phyloP scores from a whole-genome alignment of 306 rosid species.

The Hippophae rhamnoides region DNA sequence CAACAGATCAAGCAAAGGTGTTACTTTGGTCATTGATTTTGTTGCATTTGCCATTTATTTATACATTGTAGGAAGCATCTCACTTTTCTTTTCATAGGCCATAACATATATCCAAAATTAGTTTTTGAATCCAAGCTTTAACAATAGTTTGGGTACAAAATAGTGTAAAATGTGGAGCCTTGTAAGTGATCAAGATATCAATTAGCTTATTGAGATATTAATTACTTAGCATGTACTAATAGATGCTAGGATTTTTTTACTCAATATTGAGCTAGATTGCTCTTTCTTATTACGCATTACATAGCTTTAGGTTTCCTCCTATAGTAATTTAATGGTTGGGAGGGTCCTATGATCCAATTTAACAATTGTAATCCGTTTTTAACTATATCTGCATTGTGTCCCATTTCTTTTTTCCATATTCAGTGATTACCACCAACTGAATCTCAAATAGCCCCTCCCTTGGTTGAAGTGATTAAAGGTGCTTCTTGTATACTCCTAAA shows the following conservation, averaged over 20 bases:
- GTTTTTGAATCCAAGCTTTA: constrained; percentile 26
- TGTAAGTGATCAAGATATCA: constrained; percentile 25
- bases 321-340: too few species aligned
- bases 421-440: too few species aligned
- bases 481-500: too few species aligned
- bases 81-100: constrained; percentile 20
- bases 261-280: too few species aligned
- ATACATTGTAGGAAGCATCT: constrained; percentile 32
- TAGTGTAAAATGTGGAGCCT: constrained; percentile 59
- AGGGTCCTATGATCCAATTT: too few species aligned
- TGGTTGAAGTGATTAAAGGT: too few species aligned
- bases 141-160: constrained; percentile 35
- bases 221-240: constrained; percentile 15
- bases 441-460: too few species aligned
- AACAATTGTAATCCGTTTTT: too few species aligned
- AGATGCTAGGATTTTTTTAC: constrained; percentile 15
- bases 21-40: constrained; percentile 19
- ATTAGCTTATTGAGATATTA: constrained; percentile 20
- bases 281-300: too few species aligned
- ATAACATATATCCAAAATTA: constrained; percentile 38
- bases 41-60: constrained; percentile 24
- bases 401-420: too few species aligned
- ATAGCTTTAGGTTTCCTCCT: too few species aligned
- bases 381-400: too few species aligned
- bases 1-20: constrained; percentile 38